phyloP scores from a whole-genome alignment of 306 rosid genomes.

The Sesbania bispinosa region DNA sequence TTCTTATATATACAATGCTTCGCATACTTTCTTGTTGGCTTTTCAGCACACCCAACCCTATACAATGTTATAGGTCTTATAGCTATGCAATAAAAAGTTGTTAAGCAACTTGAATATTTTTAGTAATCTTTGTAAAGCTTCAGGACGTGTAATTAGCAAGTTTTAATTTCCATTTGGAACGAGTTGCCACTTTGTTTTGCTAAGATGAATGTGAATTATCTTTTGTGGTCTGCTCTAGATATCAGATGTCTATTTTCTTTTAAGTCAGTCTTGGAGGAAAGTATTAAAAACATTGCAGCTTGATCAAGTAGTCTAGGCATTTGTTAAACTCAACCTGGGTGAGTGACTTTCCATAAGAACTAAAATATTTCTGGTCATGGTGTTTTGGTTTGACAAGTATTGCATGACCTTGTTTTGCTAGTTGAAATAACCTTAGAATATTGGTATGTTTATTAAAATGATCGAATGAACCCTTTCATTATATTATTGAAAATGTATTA shows the following conservation, averaged over 20 bases:
- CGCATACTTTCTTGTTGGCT: no score
- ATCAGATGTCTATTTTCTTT: background rate
- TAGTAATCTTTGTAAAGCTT: background rate
- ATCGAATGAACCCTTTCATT: background rate
- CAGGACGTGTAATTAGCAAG: background rate
- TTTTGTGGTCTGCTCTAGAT: background rate
- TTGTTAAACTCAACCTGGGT: background rate
- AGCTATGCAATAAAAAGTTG: no score
- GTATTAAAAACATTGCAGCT: background rate
- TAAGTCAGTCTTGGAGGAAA: background rate
- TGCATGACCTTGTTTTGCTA: background rate
- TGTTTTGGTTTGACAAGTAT: background rate
- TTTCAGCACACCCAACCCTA: no score
- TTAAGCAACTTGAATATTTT: background rate
- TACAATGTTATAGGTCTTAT: no score
- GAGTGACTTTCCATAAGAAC: background rate
- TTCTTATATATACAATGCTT: no score
- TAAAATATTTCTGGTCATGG: background rate
- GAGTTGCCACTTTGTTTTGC: background rate
- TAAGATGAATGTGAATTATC: background rate
- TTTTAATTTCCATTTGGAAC: background rate
- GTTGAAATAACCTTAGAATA: background rate
- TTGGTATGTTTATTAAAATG: background rate
- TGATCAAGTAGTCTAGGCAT: background rate
- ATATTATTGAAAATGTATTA: background rate